Base-by-base conservation (phyloP, 306 rosid genomes). In the Arachis hypogaea region DNA sequence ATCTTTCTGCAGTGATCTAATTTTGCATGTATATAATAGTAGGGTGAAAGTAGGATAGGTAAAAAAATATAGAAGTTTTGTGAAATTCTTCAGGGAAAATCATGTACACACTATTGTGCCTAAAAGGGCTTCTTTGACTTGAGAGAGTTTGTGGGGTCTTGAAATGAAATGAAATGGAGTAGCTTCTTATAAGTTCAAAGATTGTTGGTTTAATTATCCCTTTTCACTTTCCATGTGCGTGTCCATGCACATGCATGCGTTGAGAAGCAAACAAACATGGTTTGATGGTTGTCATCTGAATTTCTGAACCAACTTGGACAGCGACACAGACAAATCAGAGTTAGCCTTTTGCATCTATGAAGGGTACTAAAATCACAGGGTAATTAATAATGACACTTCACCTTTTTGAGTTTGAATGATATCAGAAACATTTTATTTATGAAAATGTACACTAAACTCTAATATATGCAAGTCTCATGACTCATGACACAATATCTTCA, bases 21-120 rank as follows among this genome's bases (percentile, higher is more conserved):
- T 86, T 86, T 77, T 77, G 84, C 72, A 88, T 90, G 73, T 87
- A 97, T 89, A 81, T 56, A 22, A 9, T 68, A 91, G 95, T 67
- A 64, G 86, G 69, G 81, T 45, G 73, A 60, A 78, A 75, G 82
- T 75, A 84, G 84, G 61, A 75, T 81, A 72, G 52, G 57, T 72
- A 33, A 2, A 33, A 18, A 66, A 73, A 75, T 78, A 75, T 66
- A 78, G 68, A 72, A 72, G 77, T 59, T 83, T 80, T 78, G 14
- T 76, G 81, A 68, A 82, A 80, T 74, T 80, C 71, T 80, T 85
- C 81, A 77, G 40, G 73, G 60, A 66, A 85, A 85, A 73, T 81
- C 57, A 81, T 80, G 82, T 77, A 80, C 83, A 46, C 74, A 63
- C 77, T 38, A 52, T 64, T 56, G 71, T 73, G 73, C 57, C 71